Evolutionary conservation across 1,139 yeast species (phyloP).

Genomic region (Hanseniaspora sp.): DNA sequence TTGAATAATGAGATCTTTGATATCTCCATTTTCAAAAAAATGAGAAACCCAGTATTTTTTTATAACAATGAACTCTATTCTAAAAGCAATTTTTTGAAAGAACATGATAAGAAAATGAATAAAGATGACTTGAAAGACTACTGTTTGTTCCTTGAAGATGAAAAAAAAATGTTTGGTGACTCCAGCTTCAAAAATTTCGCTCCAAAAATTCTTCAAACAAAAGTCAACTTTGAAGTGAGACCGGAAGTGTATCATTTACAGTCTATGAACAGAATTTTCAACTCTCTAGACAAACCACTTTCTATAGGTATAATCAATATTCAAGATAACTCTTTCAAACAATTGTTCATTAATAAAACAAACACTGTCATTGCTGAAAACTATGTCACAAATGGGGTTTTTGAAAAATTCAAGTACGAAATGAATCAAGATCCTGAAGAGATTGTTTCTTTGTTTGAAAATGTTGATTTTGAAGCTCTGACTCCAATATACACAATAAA

Average conservation of each 20-base stretch:
- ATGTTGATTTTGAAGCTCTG: not conserved
- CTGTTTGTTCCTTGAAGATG: conserved; percentile 9
- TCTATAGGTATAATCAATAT: conserved; percentile 23
- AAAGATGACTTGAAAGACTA: conserved; percentile 7
- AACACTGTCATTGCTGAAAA: conserved; percentile 3
- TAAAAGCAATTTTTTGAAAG: conserved; percentile 16
- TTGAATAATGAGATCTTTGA: conserved; percentile 15
- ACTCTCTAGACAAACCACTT: conserved; percentile 20
- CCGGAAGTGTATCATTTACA: conserved; percentile 26
- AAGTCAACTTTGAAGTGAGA: conserved; percentile 20
- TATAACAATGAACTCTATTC: conserved; percentile 18
- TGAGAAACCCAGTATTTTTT: conserved; percentile 19
- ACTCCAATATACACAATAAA: not conserved
- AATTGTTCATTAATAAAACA: conserved; percentile 18
- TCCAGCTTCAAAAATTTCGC: conserved; percentile 13
- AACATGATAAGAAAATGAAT: conserved; percentile 16
- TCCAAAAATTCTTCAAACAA: conserved; percentile 20
- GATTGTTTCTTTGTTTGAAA: not conserved
- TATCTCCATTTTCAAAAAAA: conserved; percentile 10
- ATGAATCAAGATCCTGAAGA: not conserved
- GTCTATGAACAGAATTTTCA: conserved; percentile 21
- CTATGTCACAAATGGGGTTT: conserved; percentile 20
- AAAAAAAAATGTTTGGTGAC: not conserved
- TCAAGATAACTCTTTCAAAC: conserved; percentile 19
- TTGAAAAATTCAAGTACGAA: conserved; percentile 18